These are phyloP conservation scores for Calocybe cyanea DNA, from an alignment of 768 basidiomycete genomes.

Conservation along the genomic window DNA sequence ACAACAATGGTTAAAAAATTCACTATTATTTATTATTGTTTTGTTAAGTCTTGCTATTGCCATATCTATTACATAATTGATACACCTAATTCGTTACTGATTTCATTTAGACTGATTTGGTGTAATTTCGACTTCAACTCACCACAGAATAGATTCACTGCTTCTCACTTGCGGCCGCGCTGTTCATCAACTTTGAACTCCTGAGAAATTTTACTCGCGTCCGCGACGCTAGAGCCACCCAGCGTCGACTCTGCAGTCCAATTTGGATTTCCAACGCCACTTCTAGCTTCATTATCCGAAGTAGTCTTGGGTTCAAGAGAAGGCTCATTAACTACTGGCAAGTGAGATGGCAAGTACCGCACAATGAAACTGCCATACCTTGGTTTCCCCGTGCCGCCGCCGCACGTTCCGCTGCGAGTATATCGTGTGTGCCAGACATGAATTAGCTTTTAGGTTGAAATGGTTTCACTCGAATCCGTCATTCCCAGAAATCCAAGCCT, in stretches of 20 bases:
- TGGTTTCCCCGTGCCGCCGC: not conserved
- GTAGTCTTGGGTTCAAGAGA: not conserved
- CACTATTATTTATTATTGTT: too few species aligned
- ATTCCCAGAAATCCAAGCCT: too few species aligned
- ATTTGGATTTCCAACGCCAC: not conserved
- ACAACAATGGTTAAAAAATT: too few species aligned
- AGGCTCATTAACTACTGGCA: too few species aligned
- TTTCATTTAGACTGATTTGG: too few species aligned
- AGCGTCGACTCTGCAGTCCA: slow-evolving; percentile 1
- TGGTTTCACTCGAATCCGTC: too few species aligned
- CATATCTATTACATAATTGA: too few species aligned
- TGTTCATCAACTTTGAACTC: not conserved
- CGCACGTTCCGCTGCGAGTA: slow-evolving; percentile 6
- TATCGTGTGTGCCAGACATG: slow-evolving; percentile 10
- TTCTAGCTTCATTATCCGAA: not conserved
- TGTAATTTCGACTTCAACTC: too few species aligned
- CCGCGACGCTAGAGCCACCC: not conserved
- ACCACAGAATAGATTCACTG: not conserved
- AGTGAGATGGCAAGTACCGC: not conserved
- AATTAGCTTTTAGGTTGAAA: not conserved
- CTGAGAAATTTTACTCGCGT: not conserved
- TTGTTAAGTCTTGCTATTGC: too few species aligned
- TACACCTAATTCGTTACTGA: too few species aligned
- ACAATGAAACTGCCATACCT: not conserved
- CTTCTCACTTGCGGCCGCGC: not conserved